Conservation (phyloP, 495 filamentous ascomycete genomes). For the Geopyxis carbonaria region DNA sequence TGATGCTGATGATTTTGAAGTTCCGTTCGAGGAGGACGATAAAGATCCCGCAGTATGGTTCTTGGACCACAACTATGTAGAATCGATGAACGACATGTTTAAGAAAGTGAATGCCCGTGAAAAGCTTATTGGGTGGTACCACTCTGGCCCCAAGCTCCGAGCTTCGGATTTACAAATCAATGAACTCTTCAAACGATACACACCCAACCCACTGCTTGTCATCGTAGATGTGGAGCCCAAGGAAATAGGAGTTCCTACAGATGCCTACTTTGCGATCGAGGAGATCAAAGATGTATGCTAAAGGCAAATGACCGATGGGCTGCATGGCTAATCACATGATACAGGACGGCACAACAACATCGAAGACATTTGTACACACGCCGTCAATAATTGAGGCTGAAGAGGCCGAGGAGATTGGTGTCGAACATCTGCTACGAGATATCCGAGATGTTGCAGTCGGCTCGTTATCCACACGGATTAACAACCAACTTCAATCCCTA, state of each 20-base stretch:
- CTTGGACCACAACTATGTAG: constrained; percentile 97
- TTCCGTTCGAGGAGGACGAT: constrained; percentile 97
- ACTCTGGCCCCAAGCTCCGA: constrained; percentile 90
- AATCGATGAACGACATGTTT: constrained; percentile 99
- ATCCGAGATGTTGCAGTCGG: constrained; percentile 96
- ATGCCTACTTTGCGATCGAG: constrained; percentile 97
- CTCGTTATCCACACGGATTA: constrained; percentile 94
- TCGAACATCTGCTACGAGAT: constrained; percentile 93
- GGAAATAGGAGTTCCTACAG: constrained; percentile 92
- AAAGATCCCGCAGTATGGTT: constrained; percentile 99
- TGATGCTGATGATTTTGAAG: constrained; percentile 32
- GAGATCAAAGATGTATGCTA: constrained; percentile 94
- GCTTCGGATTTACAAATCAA: constrained; percentile 98
- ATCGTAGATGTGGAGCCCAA: constrained; percentile 98
- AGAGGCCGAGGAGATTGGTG: constrained; percentile 96
- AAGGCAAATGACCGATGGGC: no score
- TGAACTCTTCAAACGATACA: constrained; percentile 98
- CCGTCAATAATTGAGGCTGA: constrained; percentile 97
- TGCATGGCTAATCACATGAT: neutral
- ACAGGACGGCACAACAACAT: constrained; percentile 92
- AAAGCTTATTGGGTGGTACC: constrained; percentile 99
- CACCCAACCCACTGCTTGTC: constrained; percentile 83
- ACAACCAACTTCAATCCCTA: constrained; percentile 89
- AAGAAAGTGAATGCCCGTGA: constrained; percentile 99
- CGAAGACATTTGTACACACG: constrained; percentile 97